Conservation (phyloP, 768 basidiomycete genomes). For the Leucocoprinus sp. region DNA sequence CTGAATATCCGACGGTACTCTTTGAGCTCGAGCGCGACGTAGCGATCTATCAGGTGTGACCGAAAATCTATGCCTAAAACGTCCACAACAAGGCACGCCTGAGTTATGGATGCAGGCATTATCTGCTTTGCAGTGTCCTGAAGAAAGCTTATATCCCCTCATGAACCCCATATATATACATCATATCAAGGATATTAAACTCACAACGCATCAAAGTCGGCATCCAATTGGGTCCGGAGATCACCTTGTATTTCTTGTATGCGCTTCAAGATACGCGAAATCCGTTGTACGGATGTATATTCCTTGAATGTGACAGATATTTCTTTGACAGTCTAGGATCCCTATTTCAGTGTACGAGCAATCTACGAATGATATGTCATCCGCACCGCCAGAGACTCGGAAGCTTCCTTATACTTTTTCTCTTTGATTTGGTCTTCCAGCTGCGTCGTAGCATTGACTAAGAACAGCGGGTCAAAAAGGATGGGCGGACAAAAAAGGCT, state of each 20-base stretch:
- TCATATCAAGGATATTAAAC: conserved; percentile 22
- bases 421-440: conserved; percentile 72
- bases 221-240: conserved; percentile 72
- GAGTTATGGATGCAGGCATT: conserved; percentile 57
- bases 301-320: conserved; percentile 75
- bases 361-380: not conserved
- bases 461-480: not conserved
- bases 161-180: too few relatives aligned
- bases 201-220: conserved; percentile 89
- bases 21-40: conserved; percentile 82
- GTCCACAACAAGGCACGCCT: conserved; percentile 86
- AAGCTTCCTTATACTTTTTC: conserved; percentile 75
- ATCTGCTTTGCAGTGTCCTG: conserved; percentile 66
- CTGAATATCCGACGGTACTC: conserved; percentile 97
- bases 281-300: conserved; percentile 66
- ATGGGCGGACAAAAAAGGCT: not conserved
- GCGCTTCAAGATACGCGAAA: conserved; percentile 70
- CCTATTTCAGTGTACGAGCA: conserved; percentile 1
- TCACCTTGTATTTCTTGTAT: conserved; percentile 80
- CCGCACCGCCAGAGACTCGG: conserved; percentile 67
- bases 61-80: conserved; percentile 82
- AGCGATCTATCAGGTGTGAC: conserved; percentile 75
- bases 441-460: conserved; percentile 79
- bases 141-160: conserved; percentile 79
- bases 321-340: conserved; percentile 73